Evolutionary conservation across 371 early-diverging fungal genomes (phyloP).

Genomic region (Syncephalastrum racemosum): DNA sequence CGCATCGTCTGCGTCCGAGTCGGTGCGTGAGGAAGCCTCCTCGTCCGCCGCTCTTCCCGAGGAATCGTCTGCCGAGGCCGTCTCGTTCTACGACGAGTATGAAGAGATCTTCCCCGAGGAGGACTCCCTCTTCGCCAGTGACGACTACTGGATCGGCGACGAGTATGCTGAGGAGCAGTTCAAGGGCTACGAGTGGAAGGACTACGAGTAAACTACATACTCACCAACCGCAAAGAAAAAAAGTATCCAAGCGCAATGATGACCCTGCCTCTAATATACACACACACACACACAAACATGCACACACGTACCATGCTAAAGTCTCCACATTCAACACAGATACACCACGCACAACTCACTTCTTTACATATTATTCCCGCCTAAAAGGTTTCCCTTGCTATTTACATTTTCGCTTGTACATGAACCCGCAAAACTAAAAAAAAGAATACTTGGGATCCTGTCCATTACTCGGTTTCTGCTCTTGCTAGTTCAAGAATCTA

Average conservation of each 20-base stretch:
- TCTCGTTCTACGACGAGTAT: no score
- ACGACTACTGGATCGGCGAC: conserved; percentile 7
- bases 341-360: no score
- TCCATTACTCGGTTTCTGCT: no score
- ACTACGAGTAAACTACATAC: conserved; percentile 4
- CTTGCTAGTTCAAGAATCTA: no score
- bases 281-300: not conserved
- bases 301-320: not conserved
- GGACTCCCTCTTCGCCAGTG: conserved; percentile 3
- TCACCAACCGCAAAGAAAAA: not conserved
- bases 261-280: not conserved
- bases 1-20: not conserved
- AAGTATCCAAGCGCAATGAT: not conserved
- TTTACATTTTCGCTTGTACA: no score
- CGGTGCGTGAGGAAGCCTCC: no score
- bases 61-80: no score
- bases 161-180: conserved; percentile 4
- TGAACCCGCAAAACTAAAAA: no score
- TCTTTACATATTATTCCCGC: no score
- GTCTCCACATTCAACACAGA: not conserved
- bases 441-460: no score
- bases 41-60: no score
- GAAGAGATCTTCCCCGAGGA: conserved; percentile 8
- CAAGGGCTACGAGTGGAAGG: conserved; percentile 4
- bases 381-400: no score